Percentiles rank a stretch among this genome's conserved stretches.
phyloP scores from a whole-genome alignment of 805 yeast species.

The Blastobotrys parvus region DNA sequence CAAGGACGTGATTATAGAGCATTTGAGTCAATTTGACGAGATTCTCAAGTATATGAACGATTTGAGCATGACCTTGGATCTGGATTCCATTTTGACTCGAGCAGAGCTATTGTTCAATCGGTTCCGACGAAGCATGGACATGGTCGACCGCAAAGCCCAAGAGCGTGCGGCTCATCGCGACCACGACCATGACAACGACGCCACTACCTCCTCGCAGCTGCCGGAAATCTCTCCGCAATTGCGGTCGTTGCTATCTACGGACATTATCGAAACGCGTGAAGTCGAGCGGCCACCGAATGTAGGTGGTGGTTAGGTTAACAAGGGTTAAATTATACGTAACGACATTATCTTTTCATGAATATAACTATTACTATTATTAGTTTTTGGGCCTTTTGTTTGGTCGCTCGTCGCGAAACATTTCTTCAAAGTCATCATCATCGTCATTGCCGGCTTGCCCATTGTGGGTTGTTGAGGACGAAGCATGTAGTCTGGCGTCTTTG shows the following conservation, averaged over 20 bases:
- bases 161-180: neutral
- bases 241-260: conserved; percentile 49
- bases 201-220: conserved; percentile 4
- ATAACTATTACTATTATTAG: too few relatives aligned
- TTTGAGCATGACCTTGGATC: conserved; percentile 63
- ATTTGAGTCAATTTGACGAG: conserved; percentile 77
- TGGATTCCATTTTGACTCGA: conserved; percentile 71
- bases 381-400: too few relatives aligned
- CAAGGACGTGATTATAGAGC: conserved; percentile 65
- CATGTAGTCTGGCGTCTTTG: neutral
- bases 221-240: conserved; percentile 40
- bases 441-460: too few relatives aligned
- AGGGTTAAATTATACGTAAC: too few relatives aligned
- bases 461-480: too few relatives aligned
- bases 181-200: too few relatives aligned
- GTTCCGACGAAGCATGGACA: conserved; percentile 69
- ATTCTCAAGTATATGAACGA: conserved; percentile 90
- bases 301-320: conserved; percentile 31
- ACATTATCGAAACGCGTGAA: conserved; percentile 60
- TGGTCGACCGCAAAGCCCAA: conserved; percentile 45
- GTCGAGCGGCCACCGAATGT: conserved; percentile 29
- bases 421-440: neutral
- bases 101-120: conserved; percentile 76
- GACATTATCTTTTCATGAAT: too few relatives aligned
- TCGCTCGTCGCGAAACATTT: too few relatives aligned